Base-by-base conservation (phyloP, 441 rosid species). In the Euphorbia celastroides region DNA sequence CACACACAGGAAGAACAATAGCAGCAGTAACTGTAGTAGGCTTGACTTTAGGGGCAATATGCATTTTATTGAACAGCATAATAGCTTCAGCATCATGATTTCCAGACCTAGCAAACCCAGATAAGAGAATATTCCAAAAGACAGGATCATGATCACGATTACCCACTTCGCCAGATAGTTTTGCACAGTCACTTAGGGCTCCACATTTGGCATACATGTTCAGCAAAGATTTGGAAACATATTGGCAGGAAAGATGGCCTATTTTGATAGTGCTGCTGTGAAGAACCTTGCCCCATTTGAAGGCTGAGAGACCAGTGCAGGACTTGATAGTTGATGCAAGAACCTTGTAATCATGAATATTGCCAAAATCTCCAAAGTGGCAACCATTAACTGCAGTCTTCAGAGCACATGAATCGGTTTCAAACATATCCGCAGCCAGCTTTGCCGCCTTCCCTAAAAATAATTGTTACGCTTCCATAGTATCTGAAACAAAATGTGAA, bases 141-240 rank as follows among this genome's bases (percentile, higher is more conserved):
- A 89, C 93, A 70, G 90, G 81, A 78, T 89, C 94, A 68, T 83
- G 79, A 81, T 81, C 83, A 13, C 54, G 28, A 20, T 56, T 64
- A 22, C 57, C 75, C 76, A 89, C 76, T 64, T 89, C 82, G 46
- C 65, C 73, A 60, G 88, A 92, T 42, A 92, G 74, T 68, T 72
- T 76, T 66, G 65, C 69, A 81, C 83, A 87, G 72, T 92, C 94
- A 74, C 42, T 70, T 13, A 82, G 69, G 57, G 74, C 81, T 60
- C 83, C 81, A 41, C 87, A 86, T 72, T 88, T 92, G 30, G 92
- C 91, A 77, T 92, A 89, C 88, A 88, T 68, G 82, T 89, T 89
- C 55, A 92, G 94, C 61, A 89, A 64, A 1, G 89, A 86, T 75
- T 92, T 92, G 16, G 91, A 84, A 25, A 89, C 79, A 58, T 61